Evolutionary conservation across 2,329 filamentous ascomycete genomes (phyloP), one percentile per base, ranked within the genome.

Genomic region (Penicillium digitatum): DNA sequence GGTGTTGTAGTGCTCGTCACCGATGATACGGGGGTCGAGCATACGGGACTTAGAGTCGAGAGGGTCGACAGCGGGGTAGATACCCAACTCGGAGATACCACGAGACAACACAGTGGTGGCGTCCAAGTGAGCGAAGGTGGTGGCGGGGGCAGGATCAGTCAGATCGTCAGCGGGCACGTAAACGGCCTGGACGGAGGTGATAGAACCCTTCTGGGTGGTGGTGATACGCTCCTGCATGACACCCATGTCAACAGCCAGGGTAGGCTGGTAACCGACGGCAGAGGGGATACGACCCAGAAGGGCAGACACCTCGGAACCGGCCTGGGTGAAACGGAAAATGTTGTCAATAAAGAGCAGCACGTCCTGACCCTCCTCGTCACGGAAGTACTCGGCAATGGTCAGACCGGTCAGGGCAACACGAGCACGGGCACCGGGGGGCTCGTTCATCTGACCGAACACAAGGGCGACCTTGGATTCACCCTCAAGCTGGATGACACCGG

Each of bases 401-500:
- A 78, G 84, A 81, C 92, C 93, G 77, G 94, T 99, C 74, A 99
- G 88, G 72, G 94, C 94, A 74, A 99, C 94, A 95, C 94, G 93
- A 76, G 94, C 94, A 91, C 94, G 94, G 75, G 94, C 94, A 85
- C 94, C 94, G 64, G 94, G 94, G 78, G 94, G 94, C 84, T 99
- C 94, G 87, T 99, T 99, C 94, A 99, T 99, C 85, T 99, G 94
- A 85, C 94, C 94, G 82, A 99, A 99, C 69, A 99, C 94, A 69
- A 99, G 83, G 64, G 94, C 90, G 83, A 97, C 94, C 88, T 99
- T 99, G 79, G 94, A 97, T 74, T 96, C 93, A 80, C 94, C 94
- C 66, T 99, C 94, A 67, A 99, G 90, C 81, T 99, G 87, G 81
- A 99, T 99, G 85, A 99, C 94, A 75, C 89, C 90, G 69, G 94